Base-by-base conservation (phyloP, 2,329 filamentous ascomycete species). In the Mycocentrospora acerina region DNA sequence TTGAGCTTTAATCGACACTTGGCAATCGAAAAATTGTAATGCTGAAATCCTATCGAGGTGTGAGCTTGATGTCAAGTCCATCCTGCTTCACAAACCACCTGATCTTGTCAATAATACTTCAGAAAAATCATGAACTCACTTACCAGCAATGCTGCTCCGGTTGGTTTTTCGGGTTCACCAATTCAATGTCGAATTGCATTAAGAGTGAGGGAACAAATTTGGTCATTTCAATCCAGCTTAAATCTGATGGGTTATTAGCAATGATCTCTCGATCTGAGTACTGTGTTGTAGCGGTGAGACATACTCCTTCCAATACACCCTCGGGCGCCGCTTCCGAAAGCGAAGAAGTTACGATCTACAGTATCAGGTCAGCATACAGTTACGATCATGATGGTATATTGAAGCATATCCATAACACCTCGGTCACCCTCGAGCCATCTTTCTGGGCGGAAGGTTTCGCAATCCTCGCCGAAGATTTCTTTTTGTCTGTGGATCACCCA, bases 141-240 rank as follows among this genome's bases (percentile, higher is more conserved):
- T 30, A 35, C 37, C 37, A 40, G 7, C 44, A 46, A 13, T 43
- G 33, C 24, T 46, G 44, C 24, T 32, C 12, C 6, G 44, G 44
- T 9, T 29, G 24, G 3, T 16, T 10, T 10, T 35, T 13, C 7
- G 53, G 54, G 16, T 65, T 53, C n/a, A 45, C 55, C 2, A 69
- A 48, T 37, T 63, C 53, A 11, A 68, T 24, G 24, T 67, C 55
- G 29, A 59, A 68, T 26, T 57, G 60, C 50, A 62, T 44, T 35
- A 68, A 61, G 7, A 69, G 44, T 2, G 62, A 60, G 4, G 64
- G 64, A 6, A 68, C 59, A 7, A 69, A 42, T 18, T 51, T 54
- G 3, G 46, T 55, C 55, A 67, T 65, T 34, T 66, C 62, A 39
- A 67, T 57, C 64, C 62, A 68, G 14, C 44, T 46, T 24, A 46